Evolutionary conservation across 805 yeast genomes (phyloP).

Genomic region (Lachancea thermotolerans): DNA sequence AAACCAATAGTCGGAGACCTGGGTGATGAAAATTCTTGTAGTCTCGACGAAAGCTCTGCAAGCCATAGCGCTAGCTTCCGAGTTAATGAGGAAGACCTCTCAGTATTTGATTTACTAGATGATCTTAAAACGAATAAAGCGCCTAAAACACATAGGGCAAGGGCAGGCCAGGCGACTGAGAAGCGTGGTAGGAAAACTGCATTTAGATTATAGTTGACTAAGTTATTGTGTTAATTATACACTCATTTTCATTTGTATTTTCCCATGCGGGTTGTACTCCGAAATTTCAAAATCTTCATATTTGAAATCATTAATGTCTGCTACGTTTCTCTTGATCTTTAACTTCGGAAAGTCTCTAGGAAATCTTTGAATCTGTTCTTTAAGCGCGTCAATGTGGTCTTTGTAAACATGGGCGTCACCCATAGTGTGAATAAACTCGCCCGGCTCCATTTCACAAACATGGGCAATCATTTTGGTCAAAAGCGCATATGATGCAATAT

Average conservation of each 20-base stretch:
- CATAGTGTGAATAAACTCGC: constrained; percentile 89
- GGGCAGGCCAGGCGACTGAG: constrained; percentile 9
- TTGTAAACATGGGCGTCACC: constrained; percentile 96
- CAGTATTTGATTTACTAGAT: constrained; percentile 38
- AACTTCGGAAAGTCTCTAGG: constrained; percentile 82
- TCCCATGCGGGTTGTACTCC: constrained; percentile 73
- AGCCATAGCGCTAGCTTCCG: constrained; percentile 16
- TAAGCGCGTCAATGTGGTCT: constrained; percentile 88
- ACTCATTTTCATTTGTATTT: constrained; percentile 95
- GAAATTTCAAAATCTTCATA: constrained; percentile 81
- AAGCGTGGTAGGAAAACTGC: constrained; percentile 5
- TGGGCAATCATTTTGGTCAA: constrained; percentile 93
- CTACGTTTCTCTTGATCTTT: constrained; percentile 58
- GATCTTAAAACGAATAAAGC: constrained; percentile 16
- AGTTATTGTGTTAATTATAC: constrained; percentile 41
- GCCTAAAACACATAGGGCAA: constrained; percentile 23
- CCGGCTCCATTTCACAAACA: constrained; percentile 90
- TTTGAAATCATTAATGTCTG: constrained; percentile 76
- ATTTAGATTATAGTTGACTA: constrained; percentile 3
- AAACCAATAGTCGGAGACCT: constrained; percentile 28
- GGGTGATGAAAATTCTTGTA: constrained; percentile 16
- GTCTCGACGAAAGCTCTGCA: constrained; percentile 9
- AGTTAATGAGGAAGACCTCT: constrained; percentile 29
- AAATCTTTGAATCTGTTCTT: constrained; percentile 65
- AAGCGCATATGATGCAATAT: constrained; percentile 92